Conservation (phyloP, 768 basidiomycete genomes). For the Steccherinum ochraceum region DNA sequence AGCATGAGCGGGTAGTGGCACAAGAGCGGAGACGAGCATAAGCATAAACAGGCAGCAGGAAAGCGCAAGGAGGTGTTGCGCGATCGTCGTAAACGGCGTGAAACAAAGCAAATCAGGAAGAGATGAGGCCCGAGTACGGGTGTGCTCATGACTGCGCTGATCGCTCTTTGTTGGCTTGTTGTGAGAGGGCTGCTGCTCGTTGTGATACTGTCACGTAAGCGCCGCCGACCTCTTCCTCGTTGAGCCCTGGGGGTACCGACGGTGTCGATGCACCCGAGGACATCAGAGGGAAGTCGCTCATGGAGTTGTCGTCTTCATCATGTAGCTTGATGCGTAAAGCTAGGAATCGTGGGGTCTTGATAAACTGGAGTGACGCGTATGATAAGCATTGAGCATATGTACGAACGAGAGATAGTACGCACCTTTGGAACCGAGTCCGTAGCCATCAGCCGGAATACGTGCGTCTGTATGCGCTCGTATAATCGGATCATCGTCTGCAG, state of each 20-base stretch:
- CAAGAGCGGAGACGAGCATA: background rate
- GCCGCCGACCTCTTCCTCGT: constrained; percentile 60
- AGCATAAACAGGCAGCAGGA: background rate
- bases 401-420: background rate
- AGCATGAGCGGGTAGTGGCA: background rate
- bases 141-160: constrained; percentile 1
- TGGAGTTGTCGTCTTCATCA: constrained; percentile 54
- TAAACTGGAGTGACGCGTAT: constrained; percentile 49
- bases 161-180: background rate
- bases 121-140: background rate
- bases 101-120: too few relatives aligned
- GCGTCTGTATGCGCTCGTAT: constrained; percentile 94
- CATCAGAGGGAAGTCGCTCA: constrained; percentile 40
- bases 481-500: constrained; percentile 87
- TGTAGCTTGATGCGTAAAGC: constrained; percentile 76
- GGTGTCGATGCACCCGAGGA: constrained; percentile 28
- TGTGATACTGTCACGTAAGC: constrained; percentile 85
- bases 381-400: background rate
- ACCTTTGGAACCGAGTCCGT: constrained; percentile 99
- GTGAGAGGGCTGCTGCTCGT: constrained; percentile 41
- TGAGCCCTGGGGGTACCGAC: constrained; percentile 65
- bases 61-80: background rate
- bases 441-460: constrained; percentile 96
- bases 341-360: constrained; percentile 78
- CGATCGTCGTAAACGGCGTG: too few relatives aligned